Conservation (phyloP, 75 land plant genomes). For the Selaginella tamariscina region DNA sequence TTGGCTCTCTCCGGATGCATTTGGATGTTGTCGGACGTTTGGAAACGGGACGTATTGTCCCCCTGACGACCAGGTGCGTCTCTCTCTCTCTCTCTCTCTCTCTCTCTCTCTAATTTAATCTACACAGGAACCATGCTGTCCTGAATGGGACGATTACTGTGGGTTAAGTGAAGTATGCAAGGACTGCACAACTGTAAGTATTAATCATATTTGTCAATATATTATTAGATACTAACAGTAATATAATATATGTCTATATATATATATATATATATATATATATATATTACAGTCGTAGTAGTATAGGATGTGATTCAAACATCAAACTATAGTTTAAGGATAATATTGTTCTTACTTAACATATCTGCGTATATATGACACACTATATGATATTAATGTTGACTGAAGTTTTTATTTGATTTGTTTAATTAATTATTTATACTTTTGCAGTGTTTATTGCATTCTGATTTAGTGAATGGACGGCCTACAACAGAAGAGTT, state of each 20-base stretch:
- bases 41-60: constrained; percentile 77
- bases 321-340: too few relatives aligned
- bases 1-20: constrained; percentile 98
- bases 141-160: constrained; percentile 42
- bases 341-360: too few relatives aligned
- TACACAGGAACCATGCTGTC: constrained; percentile 82
- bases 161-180: constrained; percentile 45
- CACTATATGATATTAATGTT: neutral
- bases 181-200: constrained; percentile 85
- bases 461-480: constrained; percentile 53
- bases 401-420: neutral
- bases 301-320: too few relatives aligned
- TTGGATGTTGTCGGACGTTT: constrained; percentile 91
- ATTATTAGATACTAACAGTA: neutral
- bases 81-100: neutral
- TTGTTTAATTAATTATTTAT: neutral
- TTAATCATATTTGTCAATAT: constrained; percentile 1
- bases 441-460: constrained; percentile 57
- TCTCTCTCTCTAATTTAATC: constrained; percentile 5
- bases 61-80: constrained; percentile 87
- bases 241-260: too few relatives aligned
- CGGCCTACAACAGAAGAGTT: constrained; percentile 83
- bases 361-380: neutral
- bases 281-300: too few relatives aligned
- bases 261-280: too few relatives aligned